Evolutionary conservation across 139 green algal genomes (phyloP).

Genomic region (Dunaliella sp.): DNA sequence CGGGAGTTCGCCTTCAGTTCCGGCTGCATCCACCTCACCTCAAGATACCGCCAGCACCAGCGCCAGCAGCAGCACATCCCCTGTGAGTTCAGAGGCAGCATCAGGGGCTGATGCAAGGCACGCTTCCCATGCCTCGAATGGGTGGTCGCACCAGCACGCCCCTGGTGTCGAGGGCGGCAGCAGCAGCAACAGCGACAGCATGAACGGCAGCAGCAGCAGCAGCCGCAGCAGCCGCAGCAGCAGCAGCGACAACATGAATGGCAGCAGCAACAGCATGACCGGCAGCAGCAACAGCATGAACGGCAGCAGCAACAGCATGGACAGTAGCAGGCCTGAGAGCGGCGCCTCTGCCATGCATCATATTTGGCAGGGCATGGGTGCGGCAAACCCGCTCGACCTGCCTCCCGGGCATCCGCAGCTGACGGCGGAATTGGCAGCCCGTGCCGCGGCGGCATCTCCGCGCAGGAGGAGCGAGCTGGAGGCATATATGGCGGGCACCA

Average conservation of each 20-base stretch:
- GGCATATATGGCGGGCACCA: not conserved
- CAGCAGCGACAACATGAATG: not conserved
- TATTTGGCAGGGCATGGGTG: too few relatives aligned
- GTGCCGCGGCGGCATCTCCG: not conserved
- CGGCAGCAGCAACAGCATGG: not conserved
- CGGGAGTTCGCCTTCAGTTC: too few relatives aligned
- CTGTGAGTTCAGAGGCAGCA: not conserved
- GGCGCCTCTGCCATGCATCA: too few relatives aligned
- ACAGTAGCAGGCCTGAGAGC: too few relatives aligned
- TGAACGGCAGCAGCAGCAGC: not conserved
- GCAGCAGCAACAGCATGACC: conserved; percentile 4
- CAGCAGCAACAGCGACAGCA: conserved; percentile 1
- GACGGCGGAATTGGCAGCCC: not conserved
- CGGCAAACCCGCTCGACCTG: not conserved
- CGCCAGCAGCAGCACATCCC: not conserved
- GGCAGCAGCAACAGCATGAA: not conserved
- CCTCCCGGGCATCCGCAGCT: not conserved
- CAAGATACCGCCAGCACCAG: not conserved
- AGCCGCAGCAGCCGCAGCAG: not conserved
- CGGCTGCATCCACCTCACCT: not conserved
- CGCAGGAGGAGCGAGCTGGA: not conserved
- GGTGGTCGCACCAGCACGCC: not conserved
- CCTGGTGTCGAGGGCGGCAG: not conserved
- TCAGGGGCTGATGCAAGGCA: not conserved
- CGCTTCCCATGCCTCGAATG: not conserved